Evolutionary conservation across 2,329 filamentous ascomycete genomes (phyloP).

Genomic region (Zalaria obscura): DNA sequence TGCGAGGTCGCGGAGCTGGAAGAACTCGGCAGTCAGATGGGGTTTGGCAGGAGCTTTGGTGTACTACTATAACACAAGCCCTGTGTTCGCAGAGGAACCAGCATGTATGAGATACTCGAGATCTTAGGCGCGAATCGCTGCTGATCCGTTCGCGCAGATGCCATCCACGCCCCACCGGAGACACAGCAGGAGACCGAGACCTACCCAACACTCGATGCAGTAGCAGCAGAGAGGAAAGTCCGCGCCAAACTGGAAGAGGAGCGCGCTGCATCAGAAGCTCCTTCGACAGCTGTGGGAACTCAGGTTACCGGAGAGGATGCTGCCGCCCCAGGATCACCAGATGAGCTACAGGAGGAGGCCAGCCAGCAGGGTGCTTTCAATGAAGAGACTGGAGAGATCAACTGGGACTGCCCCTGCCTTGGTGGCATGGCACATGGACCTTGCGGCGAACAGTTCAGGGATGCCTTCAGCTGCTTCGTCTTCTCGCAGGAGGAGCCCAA

Average conservation of each 20-base stretch:
- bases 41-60: slow-evolving; percentile 61
- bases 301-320: slow-evolving; percentile 9
- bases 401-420: slow-evolving; percentile 97
- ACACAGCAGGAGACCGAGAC: slow-evolving; percentile 25
- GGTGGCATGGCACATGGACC: slow-evolving; percentile 95
- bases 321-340: slow-evolving; percentile 26
- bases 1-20: slow-evolving; percentile 66
- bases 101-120: slow-evolving; percentile 41
- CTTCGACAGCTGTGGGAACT: slow-evolving; percentile 6
- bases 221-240: slow-evolving; percentile 26
- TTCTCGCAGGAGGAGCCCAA: slow-evolving; percentile 89
- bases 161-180: slow-evolving; percentile 21
- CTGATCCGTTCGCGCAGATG: slow-evolving; percentile 11
- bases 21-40: slow-evolving; percentile 59
- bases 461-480: slow-evolving; percentile 97
- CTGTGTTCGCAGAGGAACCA: slow-evolving; percentile 72
- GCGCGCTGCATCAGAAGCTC: slow-evolving; percentile 10
- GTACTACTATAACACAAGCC: slow-evolving; percentile 91
- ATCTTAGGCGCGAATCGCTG: not conserved
- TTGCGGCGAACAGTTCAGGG: slow-evolving; percentile 89
- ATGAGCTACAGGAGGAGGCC: slow-evolving; percentile 64
- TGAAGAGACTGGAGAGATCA: slow-evolving; percentile 97
- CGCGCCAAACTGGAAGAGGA: slow-evolving; percentile 17
- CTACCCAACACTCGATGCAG: slow-evolving; percentile 29
- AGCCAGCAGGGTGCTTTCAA: slow-evolving; percentile 87